Evolutionary conservation across 192 early-diverging fungal species (phyloP).

Genomic region (Martensiomyces pterosporus): DNA sequence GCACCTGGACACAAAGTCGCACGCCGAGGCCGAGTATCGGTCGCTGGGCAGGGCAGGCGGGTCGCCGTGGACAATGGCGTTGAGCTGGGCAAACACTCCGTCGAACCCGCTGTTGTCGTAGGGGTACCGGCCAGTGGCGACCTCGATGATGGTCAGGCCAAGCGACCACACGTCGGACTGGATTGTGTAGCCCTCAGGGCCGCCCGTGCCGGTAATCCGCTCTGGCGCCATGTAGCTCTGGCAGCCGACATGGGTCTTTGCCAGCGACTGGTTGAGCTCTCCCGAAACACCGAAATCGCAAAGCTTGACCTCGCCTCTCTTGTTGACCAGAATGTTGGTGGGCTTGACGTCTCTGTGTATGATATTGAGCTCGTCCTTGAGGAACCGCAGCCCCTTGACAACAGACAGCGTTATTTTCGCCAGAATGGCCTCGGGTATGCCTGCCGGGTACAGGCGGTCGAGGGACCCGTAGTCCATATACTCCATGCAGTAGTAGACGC

Average conservation of each 20-base stretch:
- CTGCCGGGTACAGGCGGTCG: slow-evolving; percentile 75
- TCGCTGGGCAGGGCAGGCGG: slow-evolving; percentile 69
- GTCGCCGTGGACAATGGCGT: slow-evolving; percentile 76
- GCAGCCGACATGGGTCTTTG: slow-evolving; percentile 91
- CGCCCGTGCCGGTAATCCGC: slow-evolving; percentile 62
- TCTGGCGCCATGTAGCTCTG: slow-evolving; percentile 98
- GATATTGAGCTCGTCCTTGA: slow-evolving; percentile 82
- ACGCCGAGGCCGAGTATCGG: slow-evolving; percentile 62
- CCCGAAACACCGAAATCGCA: slow-evolving; percentile 97
- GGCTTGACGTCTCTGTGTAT: slow-evolving; percentile 97
- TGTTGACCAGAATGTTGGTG: slow-evolving; percentile 87
- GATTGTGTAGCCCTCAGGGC: slow-evolving; percentile 70
- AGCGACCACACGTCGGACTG: slow-evolving; percentile 94
- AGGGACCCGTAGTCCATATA: slow-evolving; percentile 97
- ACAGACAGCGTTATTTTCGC: slow-evolving; percentile 71
- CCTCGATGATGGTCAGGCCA: slow-evolving; percentile 83
- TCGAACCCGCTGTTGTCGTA: slow-evolving; percentile 65
- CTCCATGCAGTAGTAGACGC: slow-evolving; percentile 98
- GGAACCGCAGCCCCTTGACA: slow-evolving; percentile 75
- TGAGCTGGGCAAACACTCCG: slow-evolving; percentile 83
- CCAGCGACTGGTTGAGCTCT: slow-evolving; percentile 80
- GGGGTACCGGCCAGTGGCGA: slow-evolving; percentile 74
- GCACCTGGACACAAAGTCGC: slow-evolving; percentile 77
- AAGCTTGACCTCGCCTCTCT: slow-evolving; percentile 84
- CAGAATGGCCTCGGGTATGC: slow-evolving; percentile 78